These are phyloP conservation scores for Amaranthus hypochondriacus DNA, from an alignment of 148 eudicot genomes.

Conservation along the genomic window DNA sequence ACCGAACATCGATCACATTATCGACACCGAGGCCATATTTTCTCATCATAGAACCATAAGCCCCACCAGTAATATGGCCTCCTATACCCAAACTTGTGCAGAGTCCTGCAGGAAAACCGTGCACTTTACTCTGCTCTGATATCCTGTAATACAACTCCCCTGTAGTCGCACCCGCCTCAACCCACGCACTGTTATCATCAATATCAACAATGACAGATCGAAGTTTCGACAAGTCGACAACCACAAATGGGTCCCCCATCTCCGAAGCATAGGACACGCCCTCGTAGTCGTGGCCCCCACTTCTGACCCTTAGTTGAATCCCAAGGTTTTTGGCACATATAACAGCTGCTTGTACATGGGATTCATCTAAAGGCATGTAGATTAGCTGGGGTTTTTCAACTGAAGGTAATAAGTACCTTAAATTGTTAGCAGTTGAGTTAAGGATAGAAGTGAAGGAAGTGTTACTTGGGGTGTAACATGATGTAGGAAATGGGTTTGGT, in stretches of 20 bases:
- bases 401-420: conserved; percentile 23
- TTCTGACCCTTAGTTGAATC: conserved; percentile 32
- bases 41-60: conserved; percentile 41
- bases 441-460: conserved; percentile 17
- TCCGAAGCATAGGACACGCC: conserved; percentile 36
- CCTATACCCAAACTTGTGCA: conserved; percentile 35
- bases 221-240: conserved; percentile 33
- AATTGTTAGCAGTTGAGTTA: conserved; percentile 31
- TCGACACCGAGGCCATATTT: conserved; percentile 47
- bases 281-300: conserved; percentile 54
- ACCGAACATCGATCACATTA: conserved; percentile 40
- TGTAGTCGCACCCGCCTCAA: conserved; percentile 37
- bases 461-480: conserved; percentile 27
- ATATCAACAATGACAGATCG: conserved; percentile 30
- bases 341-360: conserved; percentile 35
- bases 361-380: conserved; percentile 32
- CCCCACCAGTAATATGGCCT: conserved; percentile 42
- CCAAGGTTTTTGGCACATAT: conserved; percentile 26
- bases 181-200: conserved; percentile 35
- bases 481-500: conserved; percentile 23
- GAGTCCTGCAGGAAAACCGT: conserved; percentile 35
- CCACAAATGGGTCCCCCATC: conserved; percentile 37
- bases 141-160: conserved; percentile 40
- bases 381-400: conserved; percentile 27
- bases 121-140: conserved; percentile 27